Base-by-base conservation (phyloP, 2,329 filamentous ascomycete genomes). In the Fusarium cicatricum region DNA sequence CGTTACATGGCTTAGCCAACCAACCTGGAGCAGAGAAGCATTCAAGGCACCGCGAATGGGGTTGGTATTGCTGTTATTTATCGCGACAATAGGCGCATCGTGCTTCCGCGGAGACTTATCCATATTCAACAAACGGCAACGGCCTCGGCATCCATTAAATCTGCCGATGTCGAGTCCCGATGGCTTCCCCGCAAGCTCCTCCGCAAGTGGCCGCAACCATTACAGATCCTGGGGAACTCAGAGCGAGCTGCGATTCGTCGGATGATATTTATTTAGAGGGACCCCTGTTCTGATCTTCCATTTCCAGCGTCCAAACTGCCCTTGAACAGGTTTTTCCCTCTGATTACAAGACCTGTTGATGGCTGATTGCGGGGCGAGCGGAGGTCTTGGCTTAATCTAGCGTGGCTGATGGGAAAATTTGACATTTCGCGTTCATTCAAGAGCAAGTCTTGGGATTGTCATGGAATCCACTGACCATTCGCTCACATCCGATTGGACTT, bases 101-200 rank as follows among this genome's bases (percentile, higher is more conserved):
- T 34, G 33, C n/a, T 34, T 17, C n/a, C 11, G 5, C 19, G 10
- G 21, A 32, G 15, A 11, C 32, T 33, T 21, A 29, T 12, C 14
- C 17, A 10, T 26, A 8, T 26, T 26, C 9, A 10, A 7, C 5
- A 4, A 26, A 26, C 23, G 23, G 23, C 23, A 9, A 8, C 6
- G n/a, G 12, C 5, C 29, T 32, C 29, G 29, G 29, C 21, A 21
- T 31, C 57, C 53, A 56, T 58, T 36, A 17, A 21, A 28, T 55
- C 39, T 61, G 58, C 58, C 55, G 58, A 59, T 61, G 59, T 44
- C 51, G 56, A 52, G 47, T 61, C 43, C 58, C 55, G 55, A 60
- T 15, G 2, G 9, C 33, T 17, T 43, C 58, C 57, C 50, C 58
- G 38, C 50, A 57, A 43, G 16, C 10, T 36, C 46, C 34, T 45